Evolutionary conservation across 179 eudicot species (phyloP).

Genomic region (Silene noctiflora): DNA sequence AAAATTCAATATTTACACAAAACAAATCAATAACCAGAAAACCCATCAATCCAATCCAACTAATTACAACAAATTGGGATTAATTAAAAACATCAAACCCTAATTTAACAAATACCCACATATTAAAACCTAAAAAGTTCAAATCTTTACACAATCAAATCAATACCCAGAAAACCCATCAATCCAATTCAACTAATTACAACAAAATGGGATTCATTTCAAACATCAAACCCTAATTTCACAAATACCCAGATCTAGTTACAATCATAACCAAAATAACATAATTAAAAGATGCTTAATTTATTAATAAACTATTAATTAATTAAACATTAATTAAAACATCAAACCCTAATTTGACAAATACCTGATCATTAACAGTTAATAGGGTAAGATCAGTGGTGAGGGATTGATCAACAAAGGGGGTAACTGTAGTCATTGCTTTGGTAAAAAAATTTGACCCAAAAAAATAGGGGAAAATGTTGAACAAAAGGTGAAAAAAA

Average conservation of each 20-base stretch:
- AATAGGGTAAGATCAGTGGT: slow-evolving; percentile 23
- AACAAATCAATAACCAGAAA: slow-evolving; percentile 1
- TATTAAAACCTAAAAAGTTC: background rate
- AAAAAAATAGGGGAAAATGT: background rate
- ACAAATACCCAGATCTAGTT: slow-evolving; percentile 12
- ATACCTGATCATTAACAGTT: slow-evolving; percentile 39
- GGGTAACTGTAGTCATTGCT: slow-evolving; percentile 38
- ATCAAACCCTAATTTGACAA: too few relatives aligned
- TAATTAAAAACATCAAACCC: background rate
- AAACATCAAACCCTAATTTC: slow-evolving; percentile 10
- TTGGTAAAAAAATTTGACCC: background rate
- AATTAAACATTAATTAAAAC: too few relatives aligned
- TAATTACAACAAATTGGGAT: background rate
- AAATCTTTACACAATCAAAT: slow-evolving; percentile 9
- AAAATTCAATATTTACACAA: slow-evolving; percentile 11
- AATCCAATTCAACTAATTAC: background rate
- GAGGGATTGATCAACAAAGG: slow-evolving; percentile 20
- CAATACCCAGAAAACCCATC: slow-evolving; percentile 5
- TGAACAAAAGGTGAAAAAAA: background rate
- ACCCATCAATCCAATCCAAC: background rate
- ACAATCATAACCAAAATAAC: background rate
- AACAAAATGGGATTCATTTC: background rate
- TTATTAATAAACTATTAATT: background rate
- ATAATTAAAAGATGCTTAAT: background rate
- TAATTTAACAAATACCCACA: background rate